These are phyloP conservation scores for Entomortierella parvispora DNA, from an alignment of 192 early-diverging fungal species.

Conservation along the genomic window DNA sequence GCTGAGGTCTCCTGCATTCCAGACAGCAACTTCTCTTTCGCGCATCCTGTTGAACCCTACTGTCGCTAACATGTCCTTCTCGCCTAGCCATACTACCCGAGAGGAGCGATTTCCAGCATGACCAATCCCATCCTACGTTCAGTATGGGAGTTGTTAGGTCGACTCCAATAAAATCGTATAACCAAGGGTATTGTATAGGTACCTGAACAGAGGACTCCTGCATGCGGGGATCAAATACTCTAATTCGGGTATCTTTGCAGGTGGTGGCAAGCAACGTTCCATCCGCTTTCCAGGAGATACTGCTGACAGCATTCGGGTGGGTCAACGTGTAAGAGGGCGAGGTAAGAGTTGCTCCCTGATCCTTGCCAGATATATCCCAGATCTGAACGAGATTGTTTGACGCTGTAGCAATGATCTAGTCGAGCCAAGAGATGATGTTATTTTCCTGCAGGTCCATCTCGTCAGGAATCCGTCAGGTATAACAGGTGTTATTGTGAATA, in stretches of 20 bases:
- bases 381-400: conserved; percentile 57
- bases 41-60: conserved; percentile 80
- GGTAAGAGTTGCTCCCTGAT: conserved; percentile 35
- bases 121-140: conserved; percentile 45
- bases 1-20: conserved; percentile 74
- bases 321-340: conserved; percentile 20
- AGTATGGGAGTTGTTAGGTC: too few species aligned
- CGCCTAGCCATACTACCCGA: conserved; percentile 75
- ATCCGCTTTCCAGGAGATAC: conserved; percentile 69
- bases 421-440: too few species aligned
- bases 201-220: conserved; percentile 41
- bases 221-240: conserved; percentile 70
- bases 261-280: conserved; percentile 63
- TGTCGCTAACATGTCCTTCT: conserved; percentile 70
- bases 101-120: conserved; percentile 75
- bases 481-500: conserved; percentile 9
- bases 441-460: too few species aligned
- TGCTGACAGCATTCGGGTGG: conserved; percentile 58
- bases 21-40: conserved; percentile 76
- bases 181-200: background rate
- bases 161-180: background rate
- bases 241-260: conserved; percentile 63
- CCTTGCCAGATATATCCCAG: conserved; percentile 57
- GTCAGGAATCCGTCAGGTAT: too few species aligned
- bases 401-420: conserved; percentile 59